A percentile compares a stretch with the other conserved stretches of the same genome.
phyloP scores from a whole-genome alignment of 495 filamentous ascomycete species.

The Penicillium daleae region DNA sequence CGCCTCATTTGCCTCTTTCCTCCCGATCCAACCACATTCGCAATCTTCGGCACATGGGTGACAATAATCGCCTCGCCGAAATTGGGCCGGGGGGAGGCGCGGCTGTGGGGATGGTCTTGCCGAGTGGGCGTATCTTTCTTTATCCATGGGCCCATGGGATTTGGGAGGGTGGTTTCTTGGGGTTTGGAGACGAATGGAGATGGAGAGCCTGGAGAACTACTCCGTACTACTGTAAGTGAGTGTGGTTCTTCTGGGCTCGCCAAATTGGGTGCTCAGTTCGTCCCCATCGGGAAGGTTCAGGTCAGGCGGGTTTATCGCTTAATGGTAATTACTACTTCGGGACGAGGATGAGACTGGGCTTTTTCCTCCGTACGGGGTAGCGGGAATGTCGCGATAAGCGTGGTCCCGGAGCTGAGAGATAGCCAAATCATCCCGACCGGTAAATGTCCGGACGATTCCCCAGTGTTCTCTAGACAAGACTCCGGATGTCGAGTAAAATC shows the following conservation, averaged over 20 bases:
- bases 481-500: not conserved
- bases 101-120: conserved; percentile 15
- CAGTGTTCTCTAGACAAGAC: not conserved
- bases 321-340: not conserved
- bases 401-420: not conserved
- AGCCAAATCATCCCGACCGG: not conserved
- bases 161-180: not conserved
- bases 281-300: not conserved
- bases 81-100: not conserved
- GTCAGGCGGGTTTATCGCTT: conserved; percentile 1
- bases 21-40: conserved; percentile 25
- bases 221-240: too few relatives aligned
- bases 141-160: conserved; percentile 21
- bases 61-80: not conserved
- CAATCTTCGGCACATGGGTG: conserved; percentile 23
- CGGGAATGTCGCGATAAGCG: not conserved
- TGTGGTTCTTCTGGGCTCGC: not conserved
- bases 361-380: not conserved
- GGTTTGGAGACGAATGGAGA: not conserved
- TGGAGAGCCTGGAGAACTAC: not conserved
- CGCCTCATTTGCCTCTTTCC: not conserved
- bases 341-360: not conserved
- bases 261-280: not conserved
- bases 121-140: conserved; percentile 37
- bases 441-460: not conserved